These are phyloP conservation scores for Strigomonas galati DNA, from an alignment of 208 protist species.

Conservation along the genomic window DNA sequence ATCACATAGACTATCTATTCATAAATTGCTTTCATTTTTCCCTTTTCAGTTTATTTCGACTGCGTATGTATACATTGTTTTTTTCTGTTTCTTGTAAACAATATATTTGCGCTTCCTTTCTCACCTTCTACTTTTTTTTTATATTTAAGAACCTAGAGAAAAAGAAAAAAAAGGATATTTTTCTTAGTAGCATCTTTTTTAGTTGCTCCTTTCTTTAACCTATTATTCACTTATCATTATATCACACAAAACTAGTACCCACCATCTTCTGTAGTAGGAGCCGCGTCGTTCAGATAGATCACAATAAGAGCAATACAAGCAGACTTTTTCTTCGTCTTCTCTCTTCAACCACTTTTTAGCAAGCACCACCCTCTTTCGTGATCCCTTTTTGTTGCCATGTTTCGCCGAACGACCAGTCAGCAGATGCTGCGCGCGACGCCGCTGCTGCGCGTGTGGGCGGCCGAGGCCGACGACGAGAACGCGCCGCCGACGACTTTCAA, in stretches of 20 bases:
- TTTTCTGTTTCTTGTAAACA: background rate
- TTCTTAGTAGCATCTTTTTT: too few species aligned
- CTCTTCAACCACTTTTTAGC: too few species aligned
- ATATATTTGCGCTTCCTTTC: background rate
- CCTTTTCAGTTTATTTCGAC: background rate
- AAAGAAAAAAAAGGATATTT: conserved; percentile 7
- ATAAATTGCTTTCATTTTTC: background rate
- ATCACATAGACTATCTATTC: conserved; percentile 7
- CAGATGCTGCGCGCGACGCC: conserved; percentile 42
- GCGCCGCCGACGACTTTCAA: conserved; percentile 87
- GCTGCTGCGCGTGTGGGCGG: conserved; percentile 78
- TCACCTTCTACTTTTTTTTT: background rate
- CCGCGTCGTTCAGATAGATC: too few species aligned
- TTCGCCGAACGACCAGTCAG: too few species aligned
- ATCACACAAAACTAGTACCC: too few species aligned
- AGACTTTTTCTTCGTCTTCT: too few species aligned
- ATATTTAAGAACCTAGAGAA: background rate
- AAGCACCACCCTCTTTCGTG: too few species aligned
- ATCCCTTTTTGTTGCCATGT: too few species aligned
- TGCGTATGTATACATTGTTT: too few species aligned
- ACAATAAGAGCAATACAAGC: conserved; percentile 4
- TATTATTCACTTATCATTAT: too few species aligned
- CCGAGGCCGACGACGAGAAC: conserved; percentile 78
- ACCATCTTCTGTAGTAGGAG: too few species aligned
- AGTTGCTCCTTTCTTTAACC: too few species aligned